Percentiles rank a stretch among this genome's conserved stretches.
Evolutionary conservation across 208 protist species (phyloP).

Genomic region (Trypanosoma platydactyli): DNA sequence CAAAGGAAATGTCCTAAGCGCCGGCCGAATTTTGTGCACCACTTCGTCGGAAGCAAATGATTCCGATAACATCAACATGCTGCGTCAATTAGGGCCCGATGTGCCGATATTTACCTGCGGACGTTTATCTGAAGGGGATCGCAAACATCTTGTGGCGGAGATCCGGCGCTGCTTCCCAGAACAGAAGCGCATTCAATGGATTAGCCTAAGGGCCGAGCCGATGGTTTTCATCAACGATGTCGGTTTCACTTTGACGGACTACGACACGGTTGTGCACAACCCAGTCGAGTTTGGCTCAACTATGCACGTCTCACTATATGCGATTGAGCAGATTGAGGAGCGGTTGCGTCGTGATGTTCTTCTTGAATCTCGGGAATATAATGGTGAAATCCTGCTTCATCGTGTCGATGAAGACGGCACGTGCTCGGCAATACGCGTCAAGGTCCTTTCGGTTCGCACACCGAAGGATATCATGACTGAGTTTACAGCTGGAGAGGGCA

Average conservation of each 20-base stretch:
- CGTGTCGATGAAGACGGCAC: constrained; percentile 40
- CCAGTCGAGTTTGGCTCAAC: constrained; percentile 46
- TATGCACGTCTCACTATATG: constrained; percentile 82
- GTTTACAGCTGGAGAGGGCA: constrained; percentile 50
- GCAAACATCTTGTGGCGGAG: constrained; percentile 48
- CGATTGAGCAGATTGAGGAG: constrained; percentile 88
- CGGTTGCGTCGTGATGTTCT: constrained; percentile 79
- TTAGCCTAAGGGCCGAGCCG: constrained; percentile 84
- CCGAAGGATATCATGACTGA: constrained; percentile 71
- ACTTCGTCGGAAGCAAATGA: constrained; percentile 38
- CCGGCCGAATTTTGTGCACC: constrained; percentile 80
- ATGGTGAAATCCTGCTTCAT: constrained; percentile 74
- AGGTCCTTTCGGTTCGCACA: constrained; percentile 64
- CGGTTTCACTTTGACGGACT: constrained; percentile 78
- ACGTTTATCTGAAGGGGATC: constrained; percentile 38
- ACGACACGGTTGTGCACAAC: constrained; percentile 36
- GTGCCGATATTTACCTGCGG: constrained; percentile 87
- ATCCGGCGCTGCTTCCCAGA: constrained; percentile 59
- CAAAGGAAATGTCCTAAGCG: constrained; percentile 79
- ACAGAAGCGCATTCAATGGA: constrained; percentile 61
- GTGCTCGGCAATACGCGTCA: constrained; percentile 49
- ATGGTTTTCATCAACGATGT: constrained; percentile 86
- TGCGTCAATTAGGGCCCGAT: constrained; percentile 78
- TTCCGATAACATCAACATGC: constrained; percentile 23
- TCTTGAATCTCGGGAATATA: constrained; percentile 76